These are phyloP conservation scores for Diaporthe capsici DNA, from an alignment of 2,329 filamentous ascomycete species.

Conservation along the genomic window DNA sequence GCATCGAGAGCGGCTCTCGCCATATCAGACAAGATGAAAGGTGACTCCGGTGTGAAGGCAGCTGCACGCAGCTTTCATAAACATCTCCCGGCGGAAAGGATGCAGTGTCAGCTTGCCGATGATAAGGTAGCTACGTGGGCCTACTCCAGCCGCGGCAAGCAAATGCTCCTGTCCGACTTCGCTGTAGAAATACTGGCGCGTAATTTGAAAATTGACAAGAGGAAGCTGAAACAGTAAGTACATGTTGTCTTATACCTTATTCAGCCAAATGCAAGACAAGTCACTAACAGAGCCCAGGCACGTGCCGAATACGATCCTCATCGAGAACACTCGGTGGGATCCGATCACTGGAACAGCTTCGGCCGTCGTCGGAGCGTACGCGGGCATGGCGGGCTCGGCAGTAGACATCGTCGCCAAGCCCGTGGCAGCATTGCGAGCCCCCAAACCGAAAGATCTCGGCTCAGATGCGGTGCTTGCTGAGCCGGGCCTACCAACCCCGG, in stretches of 20 bases:
- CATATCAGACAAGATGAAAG: slow-evolving; percentile 7
- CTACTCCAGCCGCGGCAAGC: background rate
- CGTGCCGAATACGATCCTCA: background rate
- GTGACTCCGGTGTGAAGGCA: background rate
- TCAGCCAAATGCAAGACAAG: background rate
- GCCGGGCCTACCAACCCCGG: background rate
- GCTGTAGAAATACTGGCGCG: background rate
- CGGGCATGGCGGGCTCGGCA: slow-evolving; percentile 1
- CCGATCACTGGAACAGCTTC: slow-evolving; percentile 6
- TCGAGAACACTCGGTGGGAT: background rate
- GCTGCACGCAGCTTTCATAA: slow-evolving; percentile 10
- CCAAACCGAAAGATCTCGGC: background rate
- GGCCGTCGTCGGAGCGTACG: background rate
- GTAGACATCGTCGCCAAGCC: slow-evolving; percentile 5
- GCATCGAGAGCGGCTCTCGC: background rate
- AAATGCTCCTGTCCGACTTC: background rate
- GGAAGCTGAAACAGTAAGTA: background rate
- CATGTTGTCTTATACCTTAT: accelerated
- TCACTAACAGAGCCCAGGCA: background rate
- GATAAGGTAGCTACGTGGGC: background rate
- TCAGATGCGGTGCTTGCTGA: background rate
- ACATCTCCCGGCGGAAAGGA: background rate
- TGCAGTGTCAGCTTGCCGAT: background rate
- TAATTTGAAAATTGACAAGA: background rate
- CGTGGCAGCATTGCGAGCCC: slow-evolving; percentile 1